These are phyloP conservation scores for Nicotiana attenuata DNA, from an alignment of 257 asterid genomes.

Conservation along the genomic window DNA sequence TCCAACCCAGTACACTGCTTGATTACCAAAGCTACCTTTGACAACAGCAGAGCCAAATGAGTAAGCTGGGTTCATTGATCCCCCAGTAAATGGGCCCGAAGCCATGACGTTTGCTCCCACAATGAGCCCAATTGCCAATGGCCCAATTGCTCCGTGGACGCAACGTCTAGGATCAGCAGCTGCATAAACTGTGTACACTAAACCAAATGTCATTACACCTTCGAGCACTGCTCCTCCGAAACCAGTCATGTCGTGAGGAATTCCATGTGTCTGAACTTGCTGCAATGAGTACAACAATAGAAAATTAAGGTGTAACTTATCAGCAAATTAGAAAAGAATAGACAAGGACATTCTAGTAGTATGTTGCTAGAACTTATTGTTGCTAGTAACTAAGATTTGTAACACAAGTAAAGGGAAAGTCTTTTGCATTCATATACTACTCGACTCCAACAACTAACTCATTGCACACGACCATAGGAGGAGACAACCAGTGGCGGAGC, in stretches of 20 bases:
- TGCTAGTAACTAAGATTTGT: background rate
- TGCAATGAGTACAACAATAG: slow-evolving; percentile 6
- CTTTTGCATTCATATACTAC: background rate
- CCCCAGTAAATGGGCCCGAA: slow-evolving; percentile 75
- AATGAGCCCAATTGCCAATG: slow-evolving; percentile 56
- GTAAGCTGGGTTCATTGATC: slow-evolving; percentile 80
- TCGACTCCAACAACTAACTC: background rate
- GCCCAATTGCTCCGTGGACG: slow-evolving; percentile 49
- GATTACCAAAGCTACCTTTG: slow-evolving; percentile 70
- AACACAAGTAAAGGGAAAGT: background rate
- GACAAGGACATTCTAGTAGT: background rate
- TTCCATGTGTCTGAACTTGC: slow-evolving; percentile 44
- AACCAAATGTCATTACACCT: slow-evolving; percentile 65
- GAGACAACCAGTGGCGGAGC: background rate
- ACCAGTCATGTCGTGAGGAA: slow-evolving; percentile 81
- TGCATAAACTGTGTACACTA: slow-evolving; percentile 70
- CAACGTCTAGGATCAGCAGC: slow-evolving; percentile 57
- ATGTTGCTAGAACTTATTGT: background rate
- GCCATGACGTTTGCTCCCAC: slow-evolving; percentile 80
- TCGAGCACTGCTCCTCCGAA: slow-evolving; percentile 73
- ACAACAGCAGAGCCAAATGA: slow-evolving; percentile 62
- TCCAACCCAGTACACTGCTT: slow-evolving; percentile 83
- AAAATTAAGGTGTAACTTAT: background rate
- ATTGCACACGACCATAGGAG: background rate
- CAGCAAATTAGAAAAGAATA: background rate